phyloP scores from a whole-genome alignment of 108 stramenopile genomes.

The Skeletonema grethae region DNA sequence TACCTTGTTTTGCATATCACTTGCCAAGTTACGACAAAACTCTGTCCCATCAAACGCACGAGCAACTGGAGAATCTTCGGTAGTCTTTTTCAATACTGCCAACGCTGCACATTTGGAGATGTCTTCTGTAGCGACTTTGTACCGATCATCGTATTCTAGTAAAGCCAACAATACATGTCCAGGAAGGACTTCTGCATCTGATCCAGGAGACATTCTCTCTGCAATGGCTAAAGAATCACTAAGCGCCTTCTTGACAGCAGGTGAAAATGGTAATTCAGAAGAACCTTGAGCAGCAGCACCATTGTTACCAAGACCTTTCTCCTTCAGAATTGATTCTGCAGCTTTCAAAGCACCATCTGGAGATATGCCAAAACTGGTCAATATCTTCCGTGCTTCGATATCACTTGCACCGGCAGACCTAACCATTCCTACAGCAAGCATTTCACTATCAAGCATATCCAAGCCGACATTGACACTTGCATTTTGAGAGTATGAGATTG shows the following conservation, averaged over 20 bases:
- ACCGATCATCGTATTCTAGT: slow-evolving; percentile 43
- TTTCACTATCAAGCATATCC: slow-evolving; percentile 23
- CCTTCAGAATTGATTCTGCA: slow-evolving; percentile 22
- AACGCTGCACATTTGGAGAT: slow-evolving; percentile 32
- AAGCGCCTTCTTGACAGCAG: slow-evolving; percentile 34
- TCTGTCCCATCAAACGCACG: slow-evolving; percentile 38
- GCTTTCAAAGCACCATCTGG: slow-evolving; percentile 38
- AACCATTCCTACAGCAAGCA: slow-evolving; percentile 40
- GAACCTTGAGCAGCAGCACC: not conserved
- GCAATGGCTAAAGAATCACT: slow-evolving; percentile 44
- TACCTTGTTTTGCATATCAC: slow-evolving; percentile 29
- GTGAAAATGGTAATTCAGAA: slow-evolving; percentile 49
- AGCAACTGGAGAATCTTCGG: slow-evolving; percentile 16
- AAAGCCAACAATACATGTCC: slow-evolving; percentile 55
- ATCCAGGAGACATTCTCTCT: slow-evolving; percentile 25
- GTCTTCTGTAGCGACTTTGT: slow-evolving; percentile 48
- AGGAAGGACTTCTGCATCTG: slow-evolving; percentile 30
- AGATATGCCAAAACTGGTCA: slow-evolving; percentile 40
- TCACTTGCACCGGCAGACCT: slow-evolving; percentile 36
- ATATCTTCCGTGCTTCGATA: slow-evolving; percentile 34
- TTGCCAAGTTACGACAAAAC: slow-evolving; percentile 37
- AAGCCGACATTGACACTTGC: slow-evolving; percentile 16
- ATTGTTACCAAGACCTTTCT: slow-evolving; percentile 17
- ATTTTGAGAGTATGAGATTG: slow-evolving; percentile 30
- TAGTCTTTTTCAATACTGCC: slow-evolving; percentile 27